phyloP scores from a whole-genome alignment of 495 filamentous ascomycete genomes.

The Daldinia grandis region DNA sequence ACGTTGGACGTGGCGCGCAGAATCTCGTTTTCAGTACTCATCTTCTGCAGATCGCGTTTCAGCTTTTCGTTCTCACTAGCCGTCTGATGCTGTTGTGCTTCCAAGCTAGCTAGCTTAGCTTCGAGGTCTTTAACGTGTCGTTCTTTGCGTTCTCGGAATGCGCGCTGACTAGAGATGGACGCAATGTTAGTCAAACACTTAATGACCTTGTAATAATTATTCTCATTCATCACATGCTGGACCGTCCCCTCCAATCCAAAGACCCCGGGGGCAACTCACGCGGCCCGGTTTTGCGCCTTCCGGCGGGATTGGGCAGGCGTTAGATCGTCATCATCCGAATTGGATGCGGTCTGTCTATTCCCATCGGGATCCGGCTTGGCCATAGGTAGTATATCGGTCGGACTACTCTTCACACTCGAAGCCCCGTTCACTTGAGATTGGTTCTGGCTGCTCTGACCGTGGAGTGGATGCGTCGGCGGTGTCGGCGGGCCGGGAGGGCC shows the following conservation, averaged over 20 bases:
- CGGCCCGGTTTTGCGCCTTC: slow-evolving; percentile 96
- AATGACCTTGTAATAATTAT: neutral
- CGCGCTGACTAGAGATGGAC: slow-evolving; percentile 74
- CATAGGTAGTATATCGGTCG: slow-evolving; percentile 46
- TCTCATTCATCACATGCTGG: neutral
- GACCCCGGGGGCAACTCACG: slow-evolving; percentile 67
- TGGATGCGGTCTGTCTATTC: slow-evolving; percentile 52
- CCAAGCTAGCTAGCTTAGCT: slow-evolving; percentile 78
- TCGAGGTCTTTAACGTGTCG: slow-evolving; percentile 92
- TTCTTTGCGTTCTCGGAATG: slow-evolving; percentile 97
- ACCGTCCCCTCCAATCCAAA: slow-evolving; percentile 2
- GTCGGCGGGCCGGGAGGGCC: slow-evolving; percentile 58
- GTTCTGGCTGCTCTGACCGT: slow-evolving; percentile 36
- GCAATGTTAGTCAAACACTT: slow-evolving; percentile 21
- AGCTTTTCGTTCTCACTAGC: slow-evolving; percentile 80
- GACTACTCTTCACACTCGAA: slow-evolving; percentile 36
- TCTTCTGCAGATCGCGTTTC: slow-evolving; percentile 79
- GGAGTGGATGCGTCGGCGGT: slow-evolving; percentile 48
- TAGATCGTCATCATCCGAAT: slow-evolving; percentile 66
- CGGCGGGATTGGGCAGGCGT: slow-evolving; percentile 84
- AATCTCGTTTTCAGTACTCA: slow-evolving; percentile 91
- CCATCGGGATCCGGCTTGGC: slow-evolving; percentile 51
- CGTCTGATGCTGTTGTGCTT: slow-evolving; percentile 59
- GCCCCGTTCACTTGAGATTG: slow-evolving; percentile 44
- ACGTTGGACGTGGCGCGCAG: slow-evolving; percentile 76